Base-by-base conservation (phyloP, 371 early-diverging fungal species). In the Saksenaea vasiformis region DNA sequence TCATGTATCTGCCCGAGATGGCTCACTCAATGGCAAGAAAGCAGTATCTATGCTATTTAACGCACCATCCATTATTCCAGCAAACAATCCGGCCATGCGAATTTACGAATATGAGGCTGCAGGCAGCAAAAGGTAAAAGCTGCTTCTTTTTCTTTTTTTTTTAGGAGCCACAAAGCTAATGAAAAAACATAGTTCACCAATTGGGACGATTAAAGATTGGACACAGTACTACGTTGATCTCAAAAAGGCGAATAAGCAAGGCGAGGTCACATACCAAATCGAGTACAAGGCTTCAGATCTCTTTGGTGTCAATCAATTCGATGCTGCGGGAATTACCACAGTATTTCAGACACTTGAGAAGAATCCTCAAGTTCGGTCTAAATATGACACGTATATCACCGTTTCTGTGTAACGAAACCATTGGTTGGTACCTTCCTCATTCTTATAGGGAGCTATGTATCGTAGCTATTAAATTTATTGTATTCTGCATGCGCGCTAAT, bases 181-280 rank as follows among this genome's bases (percentile, higher is more conserved):
- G 4, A 47, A 11, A 5, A 22, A 36, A 24, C 24, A 31, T n/a
- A 57, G 51, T 51, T 27, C 28, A 2, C 13, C 26, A 9, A 37
- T 64, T 58, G 80, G 85, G 22, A 58, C 63, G 14, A 64, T 87
- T 27, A 38, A 68, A 14, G 78, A 82, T 24, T 85, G 82, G 72
- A 68, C 61, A n/a, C 87, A 87, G 67, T 86, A 82, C 58, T 86
- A 74, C 65, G 63, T 78, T 13, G 80, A 87, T 65, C 57, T 86
- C 0, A 65, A 64, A 0, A 60, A 75, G 39, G 83, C 72, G 8
- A 83, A 83, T 53, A 37, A 62, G 0, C 54, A 69, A 1, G 71
- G 71, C 2, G 59, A 54, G 5, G 67, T 79, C 1, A 47, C 51
- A 0, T 85, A 71, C 64, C 47, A 70, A 55, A 37, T 70, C 4